Percentiles rank a stretch among this genome's conserved stretches.
Evolutionary conservation across 495 filamentous ascomycete species (phyloP).

Genomic region (Viridothelium virens): DNA sequence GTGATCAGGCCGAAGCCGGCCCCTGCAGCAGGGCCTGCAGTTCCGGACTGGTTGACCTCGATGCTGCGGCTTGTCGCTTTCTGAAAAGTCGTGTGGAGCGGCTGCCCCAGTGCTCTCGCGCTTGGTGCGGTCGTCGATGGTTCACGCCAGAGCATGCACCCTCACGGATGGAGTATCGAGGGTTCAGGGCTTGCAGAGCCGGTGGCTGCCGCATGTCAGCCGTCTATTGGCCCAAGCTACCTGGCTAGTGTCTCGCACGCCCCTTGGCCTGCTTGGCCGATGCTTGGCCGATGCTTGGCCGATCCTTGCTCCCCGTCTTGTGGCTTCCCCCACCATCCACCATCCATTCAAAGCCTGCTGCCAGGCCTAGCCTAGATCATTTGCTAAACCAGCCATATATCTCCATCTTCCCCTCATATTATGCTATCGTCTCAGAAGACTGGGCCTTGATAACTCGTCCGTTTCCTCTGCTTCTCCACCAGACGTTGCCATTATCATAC

Average conservation of each 20-base stretch:
- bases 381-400: background rate
- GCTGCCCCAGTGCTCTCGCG: background rate
- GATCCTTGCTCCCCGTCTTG: background rate
- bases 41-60: too few species aligned
- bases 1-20: background rate
- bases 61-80: constrained; percentile 2
- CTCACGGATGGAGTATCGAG: background rate
- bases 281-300: background rate
- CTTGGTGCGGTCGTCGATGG: background rate
- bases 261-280: too few species aligned
- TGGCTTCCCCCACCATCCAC: constrained; percentile 11
- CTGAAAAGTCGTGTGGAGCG: background rate
- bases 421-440: background rate
- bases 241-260: too few species aligned
- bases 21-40: too few species aligned
- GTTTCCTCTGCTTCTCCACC: background rate
- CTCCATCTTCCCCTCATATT: constrained; percentile 9
- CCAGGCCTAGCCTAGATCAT: background rate
- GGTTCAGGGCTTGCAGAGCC: background rate
- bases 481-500: background rate
- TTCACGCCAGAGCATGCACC: background rate
- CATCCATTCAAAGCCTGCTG: background rate
- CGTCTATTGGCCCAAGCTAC: background rate
- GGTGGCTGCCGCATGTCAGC: constrained; percentile 5
- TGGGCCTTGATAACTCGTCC: background rate